These are phyloP conservation scores for Vigna hirtella DNA, from an alignment of 306 rosid species.

Conservation along the genomic window DNA sequence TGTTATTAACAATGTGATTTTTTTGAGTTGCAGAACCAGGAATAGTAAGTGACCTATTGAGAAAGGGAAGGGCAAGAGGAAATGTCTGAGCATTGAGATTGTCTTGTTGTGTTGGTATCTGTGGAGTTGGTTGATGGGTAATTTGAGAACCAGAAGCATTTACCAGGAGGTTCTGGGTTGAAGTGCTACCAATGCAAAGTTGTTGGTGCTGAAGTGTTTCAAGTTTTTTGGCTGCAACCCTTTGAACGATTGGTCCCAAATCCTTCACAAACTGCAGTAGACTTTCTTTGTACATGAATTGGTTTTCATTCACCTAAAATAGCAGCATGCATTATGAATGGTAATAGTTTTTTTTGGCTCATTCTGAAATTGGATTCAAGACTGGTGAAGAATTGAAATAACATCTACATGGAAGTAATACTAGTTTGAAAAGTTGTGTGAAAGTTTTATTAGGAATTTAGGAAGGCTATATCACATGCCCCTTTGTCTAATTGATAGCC, in stretches of 20 bases:
- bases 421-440: neutral
- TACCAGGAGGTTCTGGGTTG: neutral
- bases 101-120: neutral
- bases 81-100: neutral
- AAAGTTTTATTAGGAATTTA: neutral
- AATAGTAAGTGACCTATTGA: neutral
- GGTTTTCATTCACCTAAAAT: constrained; percentile 26
- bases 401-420: neutral
- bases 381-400: neutral
- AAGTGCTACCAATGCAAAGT: neutral
- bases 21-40: neutral
- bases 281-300: neutral
- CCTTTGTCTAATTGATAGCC: neutral
- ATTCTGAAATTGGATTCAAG: neutral
- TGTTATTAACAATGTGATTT: neutral
- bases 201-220: neutral
- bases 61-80: neutral
- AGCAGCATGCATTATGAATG: neutral
- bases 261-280: constrained; percentile 29
- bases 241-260: constrained; percentile 37
- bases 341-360: neutral
- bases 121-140: neutral
- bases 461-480: neutral
- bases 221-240: constrained; percentile 26
- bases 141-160: neutral